Base-by-base conservation (phyloP, 2,329 filamentous ascomycete genomes). In the Sodiomyces alkalinus region DNA sequence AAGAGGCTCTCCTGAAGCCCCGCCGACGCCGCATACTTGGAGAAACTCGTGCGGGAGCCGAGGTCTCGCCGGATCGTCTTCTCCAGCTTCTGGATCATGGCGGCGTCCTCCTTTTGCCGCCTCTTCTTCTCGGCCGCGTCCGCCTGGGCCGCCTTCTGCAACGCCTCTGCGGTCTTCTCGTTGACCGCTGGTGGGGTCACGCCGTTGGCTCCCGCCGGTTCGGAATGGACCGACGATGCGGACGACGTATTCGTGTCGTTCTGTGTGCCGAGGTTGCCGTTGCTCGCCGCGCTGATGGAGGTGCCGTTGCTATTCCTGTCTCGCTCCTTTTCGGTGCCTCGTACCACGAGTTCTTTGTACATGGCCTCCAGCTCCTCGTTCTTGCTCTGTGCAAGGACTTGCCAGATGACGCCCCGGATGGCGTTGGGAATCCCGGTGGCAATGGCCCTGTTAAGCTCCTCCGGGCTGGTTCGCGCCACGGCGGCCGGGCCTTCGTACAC, bases 341-440 rank as follows among this genome's bases (percentile, higher is more conserved):
- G 71, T 27, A 67, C 68, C 18, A 81, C 68, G 7, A 98, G 64
- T 34, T 92, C 85, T 38, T 68, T 71, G 55, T 96, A 98, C n/a
- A 85, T 69, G 11, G 64, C 56, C 52, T 98, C 90, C 12, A 98
- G 59, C 24, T 92, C 83, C 35, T 87, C 79, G 41, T 83, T 92
- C 53, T 93, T 92, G 56, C 86, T 94, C 47, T 93, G 83, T 4
- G 90, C 85, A 36, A 98, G 60, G 6, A 96, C 87, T 54, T 98
- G 90, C 90, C 90, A 98, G 28, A 98, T 86, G 3, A 98, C 90
- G n/a, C 90, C 92, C 33, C 90, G 76, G 36, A 98, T 93, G 3
- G 86, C 87, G 40, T 78, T 85, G 1, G 90, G 90, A 32, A 98
- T 98, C 18, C 90, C 90, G 21, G 78, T 80, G 27, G 87, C 81